A percentile compares a stretch with the other conserved stretches of the same genome.
phyloP scores from a whole-genome alignment of 352 stramenopile genomes.

The Globisporangium heterothallicum region DNA sequence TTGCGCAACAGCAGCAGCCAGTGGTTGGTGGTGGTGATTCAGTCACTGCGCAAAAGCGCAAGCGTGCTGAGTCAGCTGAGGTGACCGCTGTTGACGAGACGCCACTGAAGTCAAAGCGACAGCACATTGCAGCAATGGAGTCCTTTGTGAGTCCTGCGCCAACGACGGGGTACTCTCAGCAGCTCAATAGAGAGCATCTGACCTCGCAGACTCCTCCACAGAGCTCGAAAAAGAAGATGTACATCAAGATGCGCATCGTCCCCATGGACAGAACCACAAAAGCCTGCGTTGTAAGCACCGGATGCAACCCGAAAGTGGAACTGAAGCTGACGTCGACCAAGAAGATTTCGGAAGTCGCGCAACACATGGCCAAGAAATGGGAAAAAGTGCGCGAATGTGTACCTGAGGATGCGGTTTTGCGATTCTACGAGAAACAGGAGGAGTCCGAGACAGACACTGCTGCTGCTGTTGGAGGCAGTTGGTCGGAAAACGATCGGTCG shows the following conservation, averaged over 20 bases:
- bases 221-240: conserved; percentile 64
- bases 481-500: conserved; percentile 34
- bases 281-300: conserved; percentile 30
- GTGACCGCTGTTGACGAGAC: conserved; percentile 4
- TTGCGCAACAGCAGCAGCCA: conserved; percentile 16
- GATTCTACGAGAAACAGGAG: conserved; percentile 51
- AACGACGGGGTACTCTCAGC: conserved; percentile 5
- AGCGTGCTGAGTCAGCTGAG: conserved; percentile 17
- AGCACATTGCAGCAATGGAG: conserved; percentile 5
- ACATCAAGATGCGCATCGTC: conserved; percentile 82
- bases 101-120: conserved; percentile 7
- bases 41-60: conserved; percentile 21
- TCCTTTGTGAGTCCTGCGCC: conserved; percentile 34
- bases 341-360: conserved; percentile 66
- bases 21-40: neutral
- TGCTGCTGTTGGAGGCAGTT: conserved; percentile 12
- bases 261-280: conserved; percentile 62
- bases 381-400: conserved; percentile 33
- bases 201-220: conserved; percentile 46
- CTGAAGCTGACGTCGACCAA: conserved; percentile 78
- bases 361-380: conserved; percentile 79
- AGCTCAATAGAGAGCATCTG: neutral
- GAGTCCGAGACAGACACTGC: neutral
- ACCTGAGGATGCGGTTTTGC: conserved; percentile 21
- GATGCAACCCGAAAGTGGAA: conserved; percentile 73